Evolutionary conservation across 2,329 filamentous ascomycete genomes (phyloP), one percentile per base, ranked within the genome.

Genomic region (Drechslerella dactyloides): DNA sequence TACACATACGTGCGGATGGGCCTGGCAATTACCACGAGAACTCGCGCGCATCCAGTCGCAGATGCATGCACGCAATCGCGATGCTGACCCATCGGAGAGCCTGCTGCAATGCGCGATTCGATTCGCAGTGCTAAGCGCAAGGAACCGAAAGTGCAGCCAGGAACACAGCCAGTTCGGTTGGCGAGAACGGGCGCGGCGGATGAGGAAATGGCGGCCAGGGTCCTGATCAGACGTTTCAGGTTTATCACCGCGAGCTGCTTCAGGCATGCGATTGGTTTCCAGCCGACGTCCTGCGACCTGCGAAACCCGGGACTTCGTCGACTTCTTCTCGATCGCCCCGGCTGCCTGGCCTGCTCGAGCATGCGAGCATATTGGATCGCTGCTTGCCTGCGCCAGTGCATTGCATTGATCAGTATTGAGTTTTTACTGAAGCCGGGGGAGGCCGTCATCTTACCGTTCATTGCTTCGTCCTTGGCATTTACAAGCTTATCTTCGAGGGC

Each of bases 221-320:
- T 64, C 50, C 50, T 69, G 66, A 70, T 70, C 66, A 64, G 66
- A 63, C 66, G 66, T 70, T 70, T 70, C 66, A 70, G 53, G 59
- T 70, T 70, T 70, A 70, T 70, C 66, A 56, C 55, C 53, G 27
- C 48, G 50, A 59, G 46, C 59, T 64, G 50, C 66, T 70, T 50
- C 33, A 27, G 54, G 48, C 57, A 35, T 50, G 35, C 48, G 4
- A 70, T 70, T 70, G 66, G 66, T 55, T n/a, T 52, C 33, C 44
- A 46, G 37, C 21, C 13, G 27, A 21, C 19, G 48, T 27, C 37
- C 50, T 37, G 30, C 24, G 42, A 40, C 58, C 59, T 58, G 46
- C 23, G 11, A 56, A 51, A 53, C 55, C 53, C 42, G 63, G 53
- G 54, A 70, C 63, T 64, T 52, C 58, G 27, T 59, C 66, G 66